phyloP scores from a whole-genome alignment of 352 stramenopile species.

The Globisporangium viniferum region DNA sequence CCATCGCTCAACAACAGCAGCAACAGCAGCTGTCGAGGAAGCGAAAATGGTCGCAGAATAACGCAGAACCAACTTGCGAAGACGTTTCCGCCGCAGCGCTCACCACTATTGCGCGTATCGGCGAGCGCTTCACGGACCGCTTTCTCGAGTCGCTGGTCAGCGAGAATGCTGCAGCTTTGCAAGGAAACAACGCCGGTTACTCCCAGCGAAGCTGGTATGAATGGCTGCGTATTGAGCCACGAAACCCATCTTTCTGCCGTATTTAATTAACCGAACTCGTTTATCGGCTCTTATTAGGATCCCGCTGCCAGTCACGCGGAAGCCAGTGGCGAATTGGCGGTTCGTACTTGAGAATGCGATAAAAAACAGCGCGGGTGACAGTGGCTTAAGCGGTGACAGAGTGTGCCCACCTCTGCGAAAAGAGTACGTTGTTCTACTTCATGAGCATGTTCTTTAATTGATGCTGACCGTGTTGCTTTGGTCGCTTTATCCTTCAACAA shows the following conservation, averaged over 20 bases:
- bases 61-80: constrained; percentile 8
- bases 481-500: not conserved
- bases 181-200: constrained; percentile 33
- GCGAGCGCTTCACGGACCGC: constrained; percentile 35
- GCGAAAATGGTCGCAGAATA: constrained; percentile 26
- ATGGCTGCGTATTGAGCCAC: not conserved
- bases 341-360: constrained; percentile 58
- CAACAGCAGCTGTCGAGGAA: constrained; percentile 27
- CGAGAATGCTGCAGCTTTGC: constrained; percentile 42
- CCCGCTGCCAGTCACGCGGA: constrained; percentile 49
- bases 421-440: constrained; percentile 23
- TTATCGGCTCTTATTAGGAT: constrained; percentile 26
- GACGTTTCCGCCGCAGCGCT: constrained; percentile 21
- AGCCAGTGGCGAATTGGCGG: constrained; percentile 66
- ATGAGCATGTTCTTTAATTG: not conserved
- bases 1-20: not conserved
- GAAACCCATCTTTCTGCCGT: not conserved
- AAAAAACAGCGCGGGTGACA: constrained; percentile 6
- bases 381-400: constrained; percentile 2
- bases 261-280: not conserved
- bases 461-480: not conserved
- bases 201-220: constrained; percentile 46
- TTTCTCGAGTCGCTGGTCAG: constrained; percentile 45
- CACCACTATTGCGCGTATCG: constrained; percentile 27
- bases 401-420: constrained; percentile 33